Conservation (phyloP, 805 yeast genomes). For the Cyberlindnera japonica region DNA sequence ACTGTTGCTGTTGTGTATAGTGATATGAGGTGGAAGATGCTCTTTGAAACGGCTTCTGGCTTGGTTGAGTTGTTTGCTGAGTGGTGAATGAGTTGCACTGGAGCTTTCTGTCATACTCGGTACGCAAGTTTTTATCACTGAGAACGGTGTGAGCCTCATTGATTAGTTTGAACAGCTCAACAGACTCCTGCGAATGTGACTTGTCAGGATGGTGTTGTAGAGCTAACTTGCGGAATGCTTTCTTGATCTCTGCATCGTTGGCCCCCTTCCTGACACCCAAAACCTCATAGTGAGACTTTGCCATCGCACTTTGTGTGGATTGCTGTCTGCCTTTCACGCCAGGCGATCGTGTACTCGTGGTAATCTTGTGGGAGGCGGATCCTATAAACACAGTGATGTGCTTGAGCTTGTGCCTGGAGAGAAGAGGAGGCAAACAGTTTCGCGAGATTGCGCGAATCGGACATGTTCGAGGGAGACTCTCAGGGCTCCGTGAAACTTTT, state of each 20-base stretch:
- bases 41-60: too few relatives aligned
- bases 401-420: too few relatives aligned
- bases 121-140: constrained; percentile 17
- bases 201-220: constrained; percentile 46
- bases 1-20: too few relatives aligned
- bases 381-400: too few relatives aligned
- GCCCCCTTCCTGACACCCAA: constrained; percentile 27
- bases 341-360: too few relatives aligned
- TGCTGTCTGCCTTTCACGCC: not conserved
- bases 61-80: too few relatives aligned
- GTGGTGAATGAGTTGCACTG: not conserved
- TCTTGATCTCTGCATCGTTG: constrained; percentile 28
- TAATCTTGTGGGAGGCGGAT: too few relatives aligned
- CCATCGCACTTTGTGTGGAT: not conserved
- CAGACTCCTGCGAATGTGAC: constrained; percentile 17
- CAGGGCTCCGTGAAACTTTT: not conserved
- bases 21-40: too few relatives aligned
- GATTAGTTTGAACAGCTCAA: constrained; percentile 31
- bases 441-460: not conserved
- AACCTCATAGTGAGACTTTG: constrained; percentile 25
- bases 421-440: too few relatives aligned
- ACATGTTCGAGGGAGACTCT: not conserved
- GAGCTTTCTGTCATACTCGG: not conserved
- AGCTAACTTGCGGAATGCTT: constrained; percentile 40
- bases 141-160: constrained; percentile 33